These are phyloP conservation scores for Nemania diffusa DNA, from an alignment of 2,329 filamentous ascomycete species.

Conservation along the genomic window DNA sequence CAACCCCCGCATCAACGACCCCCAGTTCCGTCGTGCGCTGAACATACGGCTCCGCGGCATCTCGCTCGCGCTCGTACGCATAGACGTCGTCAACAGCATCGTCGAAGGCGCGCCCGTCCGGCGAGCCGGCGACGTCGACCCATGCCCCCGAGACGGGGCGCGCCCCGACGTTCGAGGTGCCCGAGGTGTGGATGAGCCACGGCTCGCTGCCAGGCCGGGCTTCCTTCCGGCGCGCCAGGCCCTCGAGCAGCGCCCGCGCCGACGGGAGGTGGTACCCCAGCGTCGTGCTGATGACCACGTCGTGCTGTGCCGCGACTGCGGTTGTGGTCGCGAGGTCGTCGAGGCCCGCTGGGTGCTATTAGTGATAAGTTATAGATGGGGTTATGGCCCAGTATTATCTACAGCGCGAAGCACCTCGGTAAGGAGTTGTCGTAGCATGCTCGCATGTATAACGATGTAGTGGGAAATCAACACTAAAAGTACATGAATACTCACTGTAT, in stretches of 20 bases:
- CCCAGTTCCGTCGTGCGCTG: slow-evolving; percentile 59
- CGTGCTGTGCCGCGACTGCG: slow-evolving; percentile 37
- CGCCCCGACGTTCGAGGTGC: slow-evolving; percentile 57
- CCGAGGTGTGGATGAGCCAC: slow-evolving; percentile 57
- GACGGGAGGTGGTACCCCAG: slow-evolving; percentile 52
- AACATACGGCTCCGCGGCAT: slow-evolving; percentile 52
- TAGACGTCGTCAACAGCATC: slow-evolving; percentile 58
- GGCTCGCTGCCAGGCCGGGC: slow-evolving; percentile 48
- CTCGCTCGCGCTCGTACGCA: slow-evolving; percentile 51
- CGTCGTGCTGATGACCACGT: slow-evolving; percentile 57
- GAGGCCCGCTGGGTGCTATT: slow-evolving; percentile 27
- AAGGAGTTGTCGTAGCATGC: too few relatives aligned
- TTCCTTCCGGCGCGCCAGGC: slow-evolving; percentile 52
- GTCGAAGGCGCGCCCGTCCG: slow-evolving; percentile 48
- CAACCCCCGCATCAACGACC: slow-evolving; percentile 54
- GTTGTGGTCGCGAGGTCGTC: slow-evolving; percentile 41
- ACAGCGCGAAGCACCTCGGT: too few relatives aligned
- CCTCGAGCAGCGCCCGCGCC: slow-evolving; percentile 55
- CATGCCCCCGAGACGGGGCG: slow-evolving; percentile 50
- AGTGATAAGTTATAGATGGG: slow-evolving; percentile 10
- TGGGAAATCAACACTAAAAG: background rate
- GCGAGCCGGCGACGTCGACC: slow-evolving; percentile 23
- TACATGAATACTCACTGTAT: slow-evolving; percentile 25
- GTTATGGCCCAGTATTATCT: too few relatives aligned
- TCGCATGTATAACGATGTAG: background rate